Percentiles rank a stretch among this genome's conserved stretches.
phyloP scores from a whole-genome alignment of 1,284 basidiomycete species.

The Ustilago trichophora region DNA sequence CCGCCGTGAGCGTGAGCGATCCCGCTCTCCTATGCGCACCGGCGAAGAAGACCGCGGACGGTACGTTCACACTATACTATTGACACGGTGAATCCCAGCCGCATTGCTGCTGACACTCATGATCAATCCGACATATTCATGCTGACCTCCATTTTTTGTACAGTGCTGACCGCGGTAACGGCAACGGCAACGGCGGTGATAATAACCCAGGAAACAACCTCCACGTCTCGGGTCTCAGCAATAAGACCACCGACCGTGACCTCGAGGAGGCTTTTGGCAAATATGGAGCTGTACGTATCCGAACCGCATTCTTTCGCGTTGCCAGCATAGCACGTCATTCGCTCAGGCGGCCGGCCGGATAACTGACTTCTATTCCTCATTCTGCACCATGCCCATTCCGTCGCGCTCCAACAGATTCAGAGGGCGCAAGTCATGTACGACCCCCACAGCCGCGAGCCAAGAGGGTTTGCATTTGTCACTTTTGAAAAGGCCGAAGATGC shows the following conservation, averaged over 20 bases:
- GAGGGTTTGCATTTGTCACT: conserved; percentile 97
- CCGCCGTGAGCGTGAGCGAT: conserved; percentile 51
- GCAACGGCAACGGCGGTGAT: conserved; percentile 53
- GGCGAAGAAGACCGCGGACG: conserved; percentile 42
- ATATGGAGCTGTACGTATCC: conserved; percentile 79
- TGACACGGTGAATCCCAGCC: not conserved
- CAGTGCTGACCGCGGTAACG: conserved; percentile 65
- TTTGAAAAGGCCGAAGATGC: conserved; percentile 89
- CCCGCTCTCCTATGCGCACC: conserved; percentile 31
- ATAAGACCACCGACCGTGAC: conserved; percentile 81
- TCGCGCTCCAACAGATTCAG: conserved; percentile 65
- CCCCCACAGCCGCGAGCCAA: conserved; percentile 92
- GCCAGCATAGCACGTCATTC: no score
- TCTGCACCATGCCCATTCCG: not conserved
- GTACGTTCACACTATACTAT: conserved; percentile 20
- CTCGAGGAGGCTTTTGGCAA: conserved; percentile 88
- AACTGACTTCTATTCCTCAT: not conserved
- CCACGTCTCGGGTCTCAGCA: conserved; percentile 87
- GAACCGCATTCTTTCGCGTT: no score
- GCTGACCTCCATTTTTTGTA: no score
- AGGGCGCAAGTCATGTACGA: conserved; percentile 95
- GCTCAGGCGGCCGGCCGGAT: no score
- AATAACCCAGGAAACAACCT: conserved; percentile 93
- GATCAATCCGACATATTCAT: no score
- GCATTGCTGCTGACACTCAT: not conserved